Base-by-base conservation (phyloP, 2,329 filamentous ascomycete genomes). In the Colletotrichum cuscutae region DNA sequence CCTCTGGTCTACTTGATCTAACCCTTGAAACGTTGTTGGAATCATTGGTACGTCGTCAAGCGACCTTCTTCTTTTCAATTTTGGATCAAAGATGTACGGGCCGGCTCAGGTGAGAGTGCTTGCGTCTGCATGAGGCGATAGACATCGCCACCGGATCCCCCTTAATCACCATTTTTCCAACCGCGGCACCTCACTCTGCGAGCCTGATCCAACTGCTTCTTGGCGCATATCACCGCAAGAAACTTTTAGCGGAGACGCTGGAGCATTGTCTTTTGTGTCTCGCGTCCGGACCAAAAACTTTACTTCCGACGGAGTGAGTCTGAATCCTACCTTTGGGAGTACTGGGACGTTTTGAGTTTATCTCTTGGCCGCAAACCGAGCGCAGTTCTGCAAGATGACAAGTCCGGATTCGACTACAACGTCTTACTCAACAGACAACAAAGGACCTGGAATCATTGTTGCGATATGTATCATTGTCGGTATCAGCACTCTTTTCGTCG, bases 401-500 rank as follows among this genome's bases (percentile, higher is more conserved):
- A 15, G 13, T 26, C 4, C 7, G 15, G 8, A 5, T 13, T 56
- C 11, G 22, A 26, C 5, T 7, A 19, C 7, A 24, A 26, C 4
- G 5, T 42, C 22, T 9, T 30, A 60, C 42, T 42, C 37, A 19
- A 28, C 53, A 5, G 67, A 70, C 5, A 42, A 64, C 8, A 59
- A 65, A 54, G 67, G 42, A 7, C 19, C 61, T 4, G 58, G 42
- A 22, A 65, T 70, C 11, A 65, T 60, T 0, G 0, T 26, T 1
- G 59, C 67, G 3, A 54, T 65, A 19, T 70, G 61, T 12, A 11
- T 65, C 28, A 42, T 68, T 6, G 19, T 63, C 2, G 32, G 49
- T 12, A 63, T 68, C 65, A 68, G 65, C 24, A 68, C 49, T 32
- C 12, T 68, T 2, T 68, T 68, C 12, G 65, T 68, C 4, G 12